Conservation (phyloP, 192 early-diverging fungal genomes). For the Backusella mclennaniae region DNA sequence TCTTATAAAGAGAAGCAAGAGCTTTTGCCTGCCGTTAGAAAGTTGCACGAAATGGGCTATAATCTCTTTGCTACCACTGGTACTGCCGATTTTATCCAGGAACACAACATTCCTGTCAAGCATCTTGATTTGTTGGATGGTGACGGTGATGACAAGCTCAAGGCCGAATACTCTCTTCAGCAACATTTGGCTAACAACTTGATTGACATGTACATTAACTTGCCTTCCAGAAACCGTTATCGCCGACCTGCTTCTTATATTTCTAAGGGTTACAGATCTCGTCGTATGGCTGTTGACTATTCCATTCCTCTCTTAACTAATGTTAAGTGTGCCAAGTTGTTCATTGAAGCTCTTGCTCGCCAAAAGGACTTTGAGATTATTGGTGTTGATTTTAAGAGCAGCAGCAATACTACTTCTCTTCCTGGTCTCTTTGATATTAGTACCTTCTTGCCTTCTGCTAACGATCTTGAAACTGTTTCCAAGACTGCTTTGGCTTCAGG, state of each 20-base stretch:
- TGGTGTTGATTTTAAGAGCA: slow-evolving; percentile 88
- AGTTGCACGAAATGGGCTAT: slow-evolving; percentile 86
- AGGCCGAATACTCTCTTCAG: slow-evolving; percentile 89
- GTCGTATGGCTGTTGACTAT: slow-evolving; percentile 98
- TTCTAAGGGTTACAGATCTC: slow-evolving; percentile 89
- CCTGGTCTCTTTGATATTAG: slow-evolving; percentile 89
- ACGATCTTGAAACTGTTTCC: slow-evolving; percentile 61
- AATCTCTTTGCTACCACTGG: slow-evolving; percentile 94
- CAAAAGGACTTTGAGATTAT: slow-evolving; percentile 65
- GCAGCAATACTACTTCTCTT: slow-evolving; percentile 76
- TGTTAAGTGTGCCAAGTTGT: slow-evolving; percentile 98
- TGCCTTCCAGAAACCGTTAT: slow-evolving; percentile 97
- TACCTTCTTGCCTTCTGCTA: slow-evolving; percentile 56
- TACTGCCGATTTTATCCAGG: slow-evolving; percentile 95
- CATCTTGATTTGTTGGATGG: slow-evolving; percentile 82
- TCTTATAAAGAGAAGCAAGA: slow-evolving; percentile 99
- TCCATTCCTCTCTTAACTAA: slow-evolving; percentile 97
- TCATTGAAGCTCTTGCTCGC: slow-evolving; percentile 91
- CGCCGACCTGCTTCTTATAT: slow-evolving; percentile 95
- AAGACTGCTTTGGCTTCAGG: slow-evolving; percentile 81
- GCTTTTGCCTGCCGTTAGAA: slow-evolving; percentile 86
- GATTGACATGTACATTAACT: slow-evolving; percentile 98
- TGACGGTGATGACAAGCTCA: slow-evolving; percentile 48
- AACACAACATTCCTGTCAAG: slow-evolving; percentile 90
- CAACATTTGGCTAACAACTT: slow-evolving; percentile 96